Evolutionary conservation across 148 eudicot species (phyloP).

Genomic region (Nyssa sinensis): DNA sequence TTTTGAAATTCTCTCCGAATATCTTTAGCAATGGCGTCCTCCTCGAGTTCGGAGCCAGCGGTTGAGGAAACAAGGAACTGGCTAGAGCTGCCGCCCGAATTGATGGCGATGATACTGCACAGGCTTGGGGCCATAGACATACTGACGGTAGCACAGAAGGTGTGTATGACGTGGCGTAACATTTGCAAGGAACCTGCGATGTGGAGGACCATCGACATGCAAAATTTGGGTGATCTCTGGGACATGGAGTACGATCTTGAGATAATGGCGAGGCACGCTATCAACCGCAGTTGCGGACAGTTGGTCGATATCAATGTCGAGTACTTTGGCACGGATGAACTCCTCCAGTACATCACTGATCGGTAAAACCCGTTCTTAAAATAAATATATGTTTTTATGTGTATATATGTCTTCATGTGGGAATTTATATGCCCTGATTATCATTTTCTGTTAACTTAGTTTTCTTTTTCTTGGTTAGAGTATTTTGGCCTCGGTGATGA

Average conservation of each 20-base stretch:
- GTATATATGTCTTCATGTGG: background rate
- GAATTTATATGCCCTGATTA: no score
- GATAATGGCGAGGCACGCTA: constrained; percentile 31
- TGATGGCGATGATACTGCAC: constrained; percentile 41
- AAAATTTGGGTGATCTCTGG: constrained; percentile 9
- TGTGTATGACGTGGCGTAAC: constrained; percentile 60
- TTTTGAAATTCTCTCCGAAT: no score
- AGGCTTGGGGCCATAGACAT: constrained; percentile 36
- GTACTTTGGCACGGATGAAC: constrained; percentile 26
- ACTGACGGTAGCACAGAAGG: constrained; percentile 49
- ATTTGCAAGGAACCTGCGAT: constrained; percentile 57
- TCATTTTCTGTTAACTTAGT: no score
- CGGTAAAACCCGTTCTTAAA: no score
- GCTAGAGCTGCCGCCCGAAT: constrained; percentile 57
- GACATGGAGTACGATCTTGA: constrained; percentile 10
- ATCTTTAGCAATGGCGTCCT: constrained; percentile 17
- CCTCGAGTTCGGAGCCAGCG: constrained; percentile 9
- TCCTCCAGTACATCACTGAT: constrained; percentile 29
- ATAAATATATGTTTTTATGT: no score
- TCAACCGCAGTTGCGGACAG: constrained; percentile 47
- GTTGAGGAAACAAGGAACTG: constrained; percentile 35
- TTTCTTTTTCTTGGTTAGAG: background rate
- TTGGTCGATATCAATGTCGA: constrained; percentile 33
- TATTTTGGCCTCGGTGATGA: no score
- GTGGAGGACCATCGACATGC: constrained; percentile 52